These are phyloP conservation scores for Nigrospora sphaerica DNA, from an alignment of 2,329 filamentous ascomycete species.

Conservation along the genomic window DNA sequence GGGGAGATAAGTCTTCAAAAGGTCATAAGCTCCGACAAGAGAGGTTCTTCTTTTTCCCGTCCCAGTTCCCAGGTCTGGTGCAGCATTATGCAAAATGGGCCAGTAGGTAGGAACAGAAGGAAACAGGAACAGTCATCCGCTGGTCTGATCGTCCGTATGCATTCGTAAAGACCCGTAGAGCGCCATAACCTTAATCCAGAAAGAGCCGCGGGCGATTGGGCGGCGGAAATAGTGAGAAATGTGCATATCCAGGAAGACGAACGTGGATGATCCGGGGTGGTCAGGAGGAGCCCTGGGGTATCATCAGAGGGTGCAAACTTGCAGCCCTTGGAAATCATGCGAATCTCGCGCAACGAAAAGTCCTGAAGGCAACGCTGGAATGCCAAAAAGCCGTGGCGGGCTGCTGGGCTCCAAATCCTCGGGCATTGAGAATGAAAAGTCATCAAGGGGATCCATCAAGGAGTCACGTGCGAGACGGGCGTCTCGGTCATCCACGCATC, in stretches of 20 bases:
- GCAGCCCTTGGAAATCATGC: constrained; percentile 23
- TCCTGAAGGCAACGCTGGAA: constrained; percentile 19
- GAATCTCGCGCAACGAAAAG: constrained; percentile 22
- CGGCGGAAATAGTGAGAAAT: constrained; percentile 1
- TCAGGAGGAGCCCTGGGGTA: constrained; percentile 9
- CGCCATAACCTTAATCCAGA: constrained; percentile 1
- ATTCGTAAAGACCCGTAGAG: constrained; percentile 14
- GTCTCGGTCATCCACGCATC: constrained; percentile 5
- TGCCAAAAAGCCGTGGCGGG: constrained; percentile 15
- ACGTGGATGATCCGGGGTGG: constrained; percentile 2
- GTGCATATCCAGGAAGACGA: constrained; percentile 10
- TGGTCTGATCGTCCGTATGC: constrained; percentile 22
- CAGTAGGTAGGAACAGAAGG: constrained; percentile 19
- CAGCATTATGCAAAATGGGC: constrained; percentile 15
- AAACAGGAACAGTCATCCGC: constrained; percentile 13
- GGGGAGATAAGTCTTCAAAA: constrained; percentile 19
- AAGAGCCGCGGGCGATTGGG: background rate
- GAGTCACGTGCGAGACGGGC: constrained; percentile 17
- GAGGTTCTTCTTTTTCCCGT: constrained; percentile 19
- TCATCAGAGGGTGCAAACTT: constrained; percentile 25
- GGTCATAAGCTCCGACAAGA: constrained; percentile 9
- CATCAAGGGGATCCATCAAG: constrained; percentile 7
- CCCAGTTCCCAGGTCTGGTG: constrained; percentile 19
- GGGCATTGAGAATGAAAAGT: constrained; percentile 21
- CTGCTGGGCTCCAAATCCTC: constrained; percentile 19